Percentiles rank a stretch among this genome's conserved stretches.
phyloP scores from a whole-genome alignment of 345 rosid genomes.

The Physaria fendleri region DNA sequence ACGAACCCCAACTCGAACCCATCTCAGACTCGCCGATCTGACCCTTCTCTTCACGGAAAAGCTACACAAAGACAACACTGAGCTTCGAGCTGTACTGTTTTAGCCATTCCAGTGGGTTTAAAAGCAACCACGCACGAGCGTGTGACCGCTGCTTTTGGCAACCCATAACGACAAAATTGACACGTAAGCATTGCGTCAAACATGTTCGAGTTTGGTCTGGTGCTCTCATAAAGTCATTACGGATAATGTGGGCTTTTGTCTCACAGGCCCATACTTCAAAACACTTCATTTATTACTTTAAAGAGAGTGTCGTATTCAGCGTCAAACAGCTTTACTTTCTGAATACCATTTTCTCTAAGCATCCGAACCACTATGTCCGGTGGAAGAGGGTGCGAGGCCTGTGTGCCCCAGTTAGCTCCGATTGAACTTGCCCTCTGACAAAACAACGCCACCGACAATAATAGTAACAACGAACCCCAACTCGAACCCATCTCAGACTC shows the following conservation, averaged over 20 bases:
- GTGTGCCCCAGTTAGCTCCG: constrained; percentile 97
- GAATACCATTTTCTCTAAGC: constrained; percentile 63
- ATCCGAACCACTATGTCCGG: constrained; percentile 68
- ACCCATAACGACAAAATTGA: constrained; percentile 19
- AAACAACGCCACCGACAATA: constrained; percentile 24
- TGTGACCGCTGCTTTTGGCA: constrained; percentile 21
- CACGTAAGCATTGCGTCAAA: constrained; percentile 19
- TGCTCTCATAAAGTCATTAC: neutral
- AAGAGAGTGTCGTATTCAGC: constrained; percentile 64
- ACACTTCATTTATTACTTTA: no score
- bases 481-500: constrained; percentile 15
- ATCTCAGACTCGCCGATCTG: constrained; percentile 17
- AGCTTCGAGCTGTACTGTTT: constrained; percentile 9
- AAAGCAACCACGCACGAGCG: constrained; percentile 27
- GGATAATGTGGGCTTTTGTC: constrained; percentile 18
- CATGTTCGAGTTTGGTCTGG: constrained; percentile 1
- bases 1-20: constrained; percentile 19
- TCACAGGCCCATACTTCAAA: constrained; percentile 21
- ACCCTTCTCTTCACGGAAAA: neutral
- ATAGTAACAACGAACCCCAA: constrained; percentile 18
- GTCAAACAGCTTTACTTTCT: constrained; percentile 89
- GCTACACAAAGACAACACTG: neutral
- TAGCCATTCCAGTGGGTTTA: neutral
- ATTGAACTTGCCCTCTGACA: constrained; percentile 41
- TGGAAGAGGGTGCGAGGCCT: constrained; percentile 65